Evolutionary conservation across 2,329 filamentous ascomycete genomes (phyloP).

Genomic region (Penicillium oxalicum): DNA sequence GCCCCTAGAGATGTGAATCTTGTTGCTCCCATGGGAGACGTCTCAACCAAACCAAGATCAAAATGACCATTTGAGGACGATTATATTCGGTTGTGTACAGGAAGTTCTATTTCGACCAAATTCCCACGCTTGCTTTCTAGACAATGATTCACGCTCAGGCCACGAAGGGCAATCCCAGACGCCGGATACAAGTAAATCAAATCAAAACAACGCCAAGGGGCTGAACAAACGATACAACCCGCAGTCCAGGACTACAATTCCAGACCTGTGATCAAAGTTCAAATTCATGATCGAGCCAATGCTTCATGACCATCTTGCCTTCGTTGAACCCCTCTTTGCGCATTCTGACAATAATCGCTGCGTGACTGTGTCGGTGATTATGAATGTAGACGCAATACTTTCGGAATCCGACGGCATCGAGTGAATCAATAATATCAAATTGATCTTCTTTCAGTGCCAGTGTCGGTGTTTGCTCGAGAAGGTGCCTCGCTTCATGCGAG

Average conservation of each 20-base stretch:
- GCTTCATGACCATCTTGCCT: constrained; percentile 68
- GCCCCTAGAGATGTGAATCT: constrained; percentile 1
- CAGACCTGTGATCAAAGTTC: constrained; percentile 42
- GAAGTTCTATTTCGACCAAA: too few relatives aligned
- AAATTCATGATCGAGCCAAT: constrained; percentile 77
- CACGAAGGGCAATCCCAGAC: too few relatives aligned
- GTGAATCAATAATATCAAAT: constrained; percentile 73
- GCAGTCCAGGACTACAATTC: too few relatives aligned
- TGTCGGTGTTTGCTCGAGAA: constrained; percentile 49
- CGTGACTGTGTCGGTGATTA: constrained; percentile 74
- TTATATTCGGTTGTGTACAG: too few relatives aligned
- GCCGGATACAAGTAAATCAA: too few relatives aligned
- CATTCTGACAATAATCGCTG: constrained; percentile 77
- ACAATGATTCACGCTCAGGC: too few relatives aligned
- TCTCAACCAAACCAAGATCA: too few relatives aligned
- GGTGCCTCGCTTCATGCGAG: neutral
- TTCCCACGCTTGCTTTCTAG: too few relatives aligned
- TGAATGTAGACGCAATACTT: constrained; percentile 52
- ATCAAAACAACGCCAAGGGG: too few relatives aligned
- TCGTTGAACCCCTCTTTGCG: constrained; percentile 65
- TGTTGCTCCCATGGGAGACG: neutral
- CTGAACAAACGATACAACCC: too few relatives aligned
- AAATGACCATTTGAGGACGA: too few relatives aligned
- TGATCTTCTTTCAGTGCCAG: constrained; percentile 74
- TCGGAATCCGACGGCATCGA: constrained; percentile 59